Evolutionary conservation across 257 asterid genomes (phyloP), one percentile per base, ranked within the genome.

Genomic region (Capsicum chinense): DNA sequence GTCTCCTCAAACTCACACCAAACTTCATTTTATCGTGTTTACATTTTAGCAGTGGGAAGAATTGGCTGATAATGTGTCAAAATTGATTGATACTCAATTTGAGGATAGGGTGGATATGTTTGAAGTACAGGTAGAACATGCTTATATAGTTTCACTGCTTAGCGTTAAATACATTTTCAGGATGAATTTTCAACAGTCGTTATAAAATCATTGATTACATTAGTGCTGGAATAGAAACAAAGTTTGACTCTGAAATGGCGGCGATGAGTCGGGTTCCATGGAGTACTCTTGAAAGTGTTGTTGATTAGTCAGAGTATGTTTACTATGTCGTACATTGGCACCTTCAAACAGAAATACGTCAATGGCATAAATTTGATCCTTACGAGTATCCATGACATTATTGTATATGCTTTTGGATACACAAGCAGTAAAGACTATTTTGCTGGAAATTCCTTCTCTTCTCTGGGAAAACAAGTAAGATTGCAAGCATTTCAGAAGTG

Each of bases 181-280:
- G 99, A 95, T 86, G 99, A 97, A 89, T 95, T 93, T 93, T 94
- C 99, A 54, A 98, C 98, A 82, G 97, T 95, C 67, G 93, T 95
- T 88, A 97, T 98, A 48, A 97, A 90, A 90, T 94, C 98, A 82
- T 89, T 97, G 89, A 86, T 95, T 69, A 97, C 98, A 71, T 91
- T 97, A 64, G 98, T 97, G 85, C 91, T 85, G 99, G 99, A 68
- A 91, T 97, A 86, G 99, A 93, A 86, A 92, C 98, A 84, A 95
- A 97, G 88, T 95, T 97, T 85, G 98, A 97, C 84, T 86, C 33
- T 26, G 33, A 26, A 26, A 26, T 26, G 33, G 33, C 33, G 33
- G 33, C 33, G 33, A 26, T 26, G 33, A 26, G 33, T 26, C 33
- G 33, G 33, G 33, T 26, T 26, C 33, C 33, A 26, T 26, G 33